Percentiles rank a stretch among this genome's conserved stretches.
Conservation (phyloP, 2,329 filamentous ascomycete genomes). For the Rachicladosporium sp. region DNA sequence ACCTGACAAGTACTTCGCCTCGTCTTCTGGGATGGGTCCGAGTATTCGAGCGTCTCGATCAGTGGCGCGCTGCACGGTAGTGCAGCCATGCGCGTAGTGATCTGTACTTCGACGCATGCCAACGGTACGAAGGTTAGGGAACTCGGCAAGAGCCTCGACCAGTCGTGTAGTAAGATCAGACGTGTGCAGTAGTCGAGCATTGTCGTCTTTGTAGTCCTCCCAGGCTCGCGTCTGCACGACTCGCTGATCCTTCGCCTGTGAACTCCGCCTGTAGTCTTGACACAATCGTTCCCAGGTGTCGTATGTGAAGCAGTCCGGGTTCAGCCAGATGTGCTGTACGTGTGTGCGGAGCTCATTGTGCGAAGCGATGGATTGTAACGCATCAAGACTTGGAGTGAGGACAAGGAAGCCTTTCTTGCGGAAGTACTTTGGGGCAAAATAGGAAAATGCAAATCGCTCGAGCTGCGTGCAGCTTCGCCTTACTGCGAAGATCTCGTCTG, state of each 20-base stretch:
- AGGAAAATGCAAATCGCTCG: slow-evolving; percentile 13
- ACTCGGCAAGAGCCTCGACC: slow-evolving; percentile 6
- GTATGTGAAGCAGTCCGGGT: slow-evolving; percentile 18
- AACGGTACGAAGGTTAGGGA: slow-evolving; percentile 18
- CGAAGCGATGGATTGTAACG: slow-evolving; percentile 12
- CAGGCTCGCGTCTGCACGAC: too few species aligned
- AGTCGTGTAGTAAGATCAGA: too few species aligned
- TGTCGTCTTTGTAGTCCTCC: too few species aligned
- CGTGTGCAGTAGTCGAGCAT: too few species aligned
- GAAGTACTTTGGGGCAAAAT: slow-evolving; percentile 20
- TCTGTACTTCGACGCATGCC: slow-evolving; percentile 21
- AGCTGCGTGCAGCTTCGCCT: slow-evolving; percentile 12
- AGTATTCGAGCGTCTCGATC: slow-evolving; percentile 19
- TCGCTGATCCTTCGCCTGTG: neutral
- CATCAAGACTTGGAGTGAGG: slow-evolving; percentile 13
- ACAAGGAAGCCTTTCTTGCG: slow-evolving; percentile 23
- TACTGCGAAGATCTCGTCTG: slow-evolving; percentile 12
- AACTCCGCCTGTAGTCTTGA: neutral
- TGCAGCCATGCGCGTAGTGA: slow-evolving; percentile 19
- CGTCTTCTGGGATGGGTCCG: slow-evolving; percentile 7
- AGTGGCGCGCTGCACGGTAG: slow-evolving; percentile 10
- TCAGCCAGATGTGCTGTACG: slow-evolving; percentile 23
- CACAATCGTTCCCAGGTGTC: neutral
- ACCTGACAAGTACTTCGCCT: slow-evolving; percentile 9
- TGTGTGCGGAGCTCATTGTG: slow-evolving; percentile 16